A percentile compares a stretch with the other conserved stretches of the same genome.
Conservation (phyloP, 495 filamentous ascomycete genomes). For the Extremus antarcticus region DNA sequence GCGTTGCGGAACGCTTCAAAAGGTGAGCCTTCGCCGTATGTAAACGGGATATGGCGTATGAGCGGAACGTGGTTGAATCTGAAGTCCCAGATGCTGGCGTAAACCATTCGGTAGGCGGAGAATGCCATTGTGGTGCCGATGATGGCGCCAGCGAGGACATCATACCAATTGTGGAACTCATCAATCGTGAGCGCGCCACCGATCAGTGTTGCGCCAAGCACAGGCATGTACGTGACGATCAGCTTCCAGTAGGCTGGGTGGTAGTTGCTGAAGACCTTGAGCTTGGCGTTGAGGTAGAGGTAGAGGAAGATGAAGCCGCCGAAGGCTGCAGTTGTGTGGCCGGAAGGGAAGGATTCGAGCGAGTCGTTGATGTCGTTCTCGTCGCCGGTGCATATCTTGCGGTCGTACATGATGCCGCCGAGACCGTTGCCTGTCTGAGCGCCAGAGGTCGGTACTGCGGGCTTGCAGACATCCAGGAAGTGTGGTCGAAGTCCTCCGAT, state of each 20-base stretch:
- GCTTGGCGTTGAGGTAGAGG: conserved; percentile 47
- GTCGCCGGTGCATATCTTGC: conserved; percentile 40
- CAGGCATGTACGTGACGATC: conserved; percentile 43
- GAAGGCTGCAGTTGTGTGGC: conserved; percentile 43
- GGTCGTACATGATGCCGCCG: conserved; percentile 38
- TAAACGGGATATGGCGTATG: conserved; percentile 20
- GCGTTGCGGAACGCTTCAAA: conserved; percentile 1
- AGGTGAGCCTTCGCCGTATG: neutral
- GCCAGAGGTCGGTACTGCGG: conserved; percentile 23
- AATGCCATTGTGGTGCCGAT: conserved; percentile 27
- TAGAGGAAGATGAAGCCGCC: conserved; percentile 41
- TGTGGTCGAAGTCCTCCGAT: conserved; percentile 43
- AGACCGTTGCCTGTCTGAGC: conserved; percentile 34
- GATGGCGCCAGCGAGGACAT: conserved; percentile 24
- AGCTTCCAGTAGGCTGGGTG: conserved; percentile 56
- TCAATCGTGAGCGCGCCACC: conserved; percentile 52
- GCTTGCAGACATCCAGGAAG: conserved; percentile 42
- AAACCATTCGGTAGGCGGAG: conserved; percentile 24
- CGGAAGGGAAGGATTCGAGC: conserved; percentile 40
- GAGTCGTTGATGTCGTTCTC: conserved; percentile 37
- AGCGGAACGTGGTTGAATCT: conserved; percentile 28
- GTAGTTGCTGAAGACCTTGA: conserved; percentile 46
- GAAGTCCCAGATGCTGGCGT: conserved; percentile 26
- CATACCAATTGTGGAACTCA: conserved; percentile 40
- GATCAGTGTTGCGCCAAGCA: conserved; percentile 48